phyloP scores from a whole-genome alignment of 345 rosid genomes.

The Lumnitzera racemosa region DNA sequence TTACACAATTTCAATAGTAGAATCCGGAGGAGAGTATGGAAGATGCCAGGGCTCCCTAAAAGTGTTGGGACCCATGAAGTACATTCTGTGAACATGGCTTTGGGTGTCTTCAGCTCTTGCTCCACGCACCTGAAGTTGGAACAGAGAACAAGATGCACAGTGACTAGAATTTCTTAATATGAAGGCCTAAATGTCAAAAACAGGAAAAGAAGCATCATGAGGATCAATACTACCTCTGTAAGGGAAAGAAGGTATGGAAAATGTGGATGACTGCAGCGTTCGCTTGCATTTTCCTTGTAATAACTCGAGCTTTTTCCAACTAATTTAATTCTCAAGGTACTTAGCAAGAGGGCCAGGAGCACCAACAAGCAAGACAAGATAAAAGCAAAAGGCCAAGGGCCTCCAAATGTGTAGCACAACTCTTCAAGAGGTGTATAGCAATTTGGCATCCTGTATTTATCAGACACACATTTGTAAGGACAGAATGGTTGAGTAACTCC shows the following conservation, averaged over 20 bases:
- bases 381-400: constrained; percentile 78
- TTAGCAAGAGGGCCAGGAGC: constrained; percentile 60
- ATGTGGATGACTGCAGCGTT: constrained; percentile 53
- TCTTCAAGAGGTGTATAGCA: constrained; percentile 97
- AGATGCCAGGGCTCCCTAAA: constrained; percentile 99
- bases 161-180: background rate
- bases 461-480: constrained; percentile 86
- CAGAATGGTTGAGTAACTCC: constrained; percentile 64
- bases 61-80: constrained; percentile 94
- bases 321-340: constrained; percentile 63
- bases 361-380: constrained; percentile 60
- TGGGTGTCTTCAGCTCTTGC: constrained; percentile 90
- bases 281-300: constrained; percentile 44
- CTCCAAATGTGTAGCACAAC: constrained; percentile 86
- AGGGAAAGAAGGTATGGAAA: constrained; percentile 87
- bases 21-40: constrained; percentile 86
- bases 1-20: constrained; percentile 93
- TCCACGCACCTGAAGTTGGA: constrained; percentile 65
- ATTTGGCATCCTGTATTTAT: constrained; percentile 90
- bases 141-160: constrained; percentile 10
- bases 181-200: constrained; percentile 25
- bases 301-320: constrained; percentile 50
- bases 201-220: constrained; percentile 8
- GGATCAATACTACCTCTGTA: constrained; percentile 55
- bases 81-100: constrained; percentile 91